phyloP scores from a whole-genome alignment of 73 alveolate species.

The Paramecium octaurelia region DNA sequence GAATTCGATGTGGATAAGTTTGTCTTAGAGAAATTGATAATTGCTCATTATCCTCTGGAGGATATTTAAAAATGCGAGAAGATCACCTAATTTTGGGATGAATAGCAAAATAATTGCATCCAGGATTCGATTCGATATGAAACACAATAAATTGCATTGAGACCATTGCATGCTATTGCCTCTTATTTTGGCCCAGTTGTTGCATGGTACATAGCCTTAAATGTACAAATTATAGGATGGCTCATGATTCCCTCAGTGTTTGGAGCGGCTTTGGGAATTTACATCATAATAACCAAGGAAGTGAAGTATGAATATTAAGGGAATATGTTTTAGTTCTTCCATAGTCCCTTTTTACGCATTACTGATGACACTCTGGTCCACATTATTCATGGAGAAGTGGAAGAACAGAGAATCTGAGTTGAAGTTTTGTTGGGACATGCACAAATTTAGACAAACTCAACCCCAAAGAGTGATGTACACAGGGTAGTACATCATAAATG shows the following conservation, averaged over 20 bases:
- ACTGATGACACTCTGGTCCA: conserved; percentile 6
- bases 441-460: background rate
- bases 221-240: conserved; percentile 32
- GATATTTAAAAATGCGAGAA: background rate
- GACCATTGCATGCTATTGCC: conserved; percentile 33
- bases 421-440: conserved; percentile 41
- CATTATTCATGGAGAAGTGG: conserved; percentile 43
- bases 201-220: conserved; percentile 32
- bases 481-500: background rate
- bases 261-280: conserved; percentile 25
- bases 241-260: background rate
- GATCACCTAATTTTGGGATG: conserved; percentile 22
- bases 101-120: conserved; percentile 12
- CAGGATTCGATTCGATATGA: conserved; percentile 30
- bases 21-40: background rate
- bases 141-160: conserved; percentile 2
- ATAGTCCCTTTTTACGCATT: conserved; percentile 26
- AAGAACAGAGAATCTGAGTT: conserved; percentile 29
- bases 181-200: conserved; percentile 31
- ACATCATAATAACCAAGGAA: background rate
- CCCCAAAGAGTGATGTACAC: conserved; percentile 37
- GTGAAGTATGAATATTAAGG: background rate
- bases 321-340: background rate
- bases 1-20: conserved; percentile 38
- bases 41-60: conserved; percentile 6